phyloP scores from a whole-genome alignment of 2,329 filamentous ascomycete genomes.

The Diaporthe vaccinii region DNA sequence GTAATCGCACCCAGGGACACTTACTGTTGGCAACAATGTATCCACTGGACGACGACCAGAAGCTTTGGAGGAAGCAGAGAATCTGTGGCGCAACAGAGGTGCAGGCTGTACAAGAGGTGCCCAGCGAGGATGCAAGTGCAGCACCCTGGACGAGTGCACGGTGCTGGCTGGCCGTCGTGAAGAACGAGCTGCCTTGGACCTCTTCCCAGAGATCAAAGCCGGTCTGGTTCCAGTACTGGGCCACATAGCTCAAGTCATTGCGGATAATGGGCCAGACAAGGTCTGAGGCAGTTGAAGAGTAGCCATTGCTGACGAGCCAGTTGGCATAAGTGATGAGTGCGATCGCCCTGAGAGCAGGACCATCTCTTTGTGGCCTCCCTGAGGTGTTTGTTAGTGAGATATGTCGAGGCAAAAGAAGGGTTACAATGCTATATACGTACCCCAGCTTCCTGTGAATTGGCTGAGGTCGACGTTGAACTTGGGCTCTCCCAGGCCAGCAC shows the following conservation, averaged over 20 bases:
- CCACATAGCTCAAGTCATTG: conserved; percentile 82
- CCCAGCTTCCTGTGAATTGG: conserved; percentile 78
- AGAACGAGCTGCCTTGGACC: conserved; percentile 82
- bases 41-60: conserved; percentile 77
- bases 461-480: conserved; percentile 78
- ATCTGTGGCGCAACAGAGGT: conserved; percentile 76
- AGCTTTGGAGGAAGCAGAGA: conserved; percentile 80
- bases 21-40: conserved; percentile 77
- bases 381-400: conserved; percentile 17
- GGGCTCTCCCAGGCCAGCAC: conserved; percentile 75
- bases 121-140: conserved; percentile 73
- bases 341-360: conserved; percentile 81
- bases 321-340: conserved; percentile 80
- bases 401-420: background rate
- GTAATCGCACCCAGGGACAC: conserved; percentile 38
- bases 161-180: conserved; percentile 79
- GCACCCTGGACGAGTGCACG: conserved; percentile 78
- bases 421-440: conserved; percentile 43
- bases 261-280: conserved; percentile 80
- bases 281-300: conserved; percentile 66
- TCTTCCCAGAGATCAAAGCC: conserved; percentile 89
- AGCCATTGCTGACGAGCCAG: conserved; percentile 78
- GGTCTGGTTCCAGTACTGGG: conserved; percentile 72
- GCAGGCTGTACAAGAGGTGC: conserved; percentile 71
- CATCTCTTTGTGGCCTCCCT: conserved; percentile 83